phyloP scores from a whole-genome alignment of 192 early-diverging fungal species.

The Entomortierella parvispora region DNA sequence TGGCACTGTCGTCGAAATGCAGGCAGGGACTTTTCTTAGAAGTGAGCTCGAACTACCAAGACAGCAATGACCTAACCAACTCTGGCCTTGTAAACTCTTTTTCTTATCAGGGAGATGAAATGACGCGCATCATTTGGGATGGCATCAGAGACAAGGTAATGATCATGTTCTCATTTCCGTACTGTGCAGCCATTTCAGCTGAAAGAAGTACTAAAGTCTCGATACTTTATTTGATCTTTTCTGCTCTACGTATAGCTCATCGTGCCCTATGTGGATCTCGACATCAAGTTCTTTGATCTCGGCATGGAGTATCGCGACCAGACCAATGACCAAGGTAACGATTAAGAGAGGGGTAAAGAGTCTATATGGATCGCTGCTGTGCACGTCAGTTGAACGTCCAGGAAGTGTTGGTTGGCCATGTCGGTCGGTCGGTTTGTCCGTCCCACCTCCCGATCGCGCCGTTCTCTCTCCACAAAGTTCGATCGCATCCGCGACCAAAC shows the following conservation, averaged over 20 bases:
- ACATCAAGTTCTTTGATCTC: conserved; percentile 98
- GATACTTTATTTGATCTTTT: not conserved
- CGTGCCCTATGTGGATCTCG: conserved; percentile 86
- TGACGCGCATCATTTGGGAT: conserved; percentile 98
- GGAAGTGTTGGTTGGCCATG: too few species aligned
- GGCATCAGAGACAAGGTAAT: conserved; percentile 88
- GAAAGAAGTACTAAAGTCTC: too few species aligned
- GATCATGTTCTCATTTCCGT: too few species aligned
- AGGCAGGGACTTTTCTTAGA: too few species aligned
- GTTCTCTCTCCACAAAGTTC: not conserved
- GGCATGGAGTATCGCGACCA: conserved; percentile 90
- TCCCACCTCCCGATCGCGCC: not conserved
- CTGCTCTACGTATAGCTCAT: conserved; percentile 66
- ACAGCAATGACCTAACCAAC: too few species aligned
- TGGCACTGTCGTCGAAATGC: conserved; percentile 51
- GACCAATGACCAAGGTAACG: conserved; percentile 46
- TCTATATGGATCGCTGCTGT: too few species aligned
- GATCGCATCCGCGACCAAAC: too few species aligned
- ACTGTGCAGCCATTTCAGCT: not conserved
- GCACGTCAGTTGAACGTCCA: too few species aligned
- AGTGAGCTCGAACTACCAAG: too few species aligned
- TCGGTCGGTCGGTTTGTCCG: not conserved
- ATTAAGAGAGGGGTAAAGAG: too few species aligned
- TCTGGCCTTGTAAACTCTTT: conserved; percentile 26
- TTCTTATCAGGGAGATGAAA: conserved; percentile 94